Evolutionary conservation across 345 rosid species (phyloP), one percentile per base, ranked within the genome.

Genomic region (Salix brachista): DNA sequence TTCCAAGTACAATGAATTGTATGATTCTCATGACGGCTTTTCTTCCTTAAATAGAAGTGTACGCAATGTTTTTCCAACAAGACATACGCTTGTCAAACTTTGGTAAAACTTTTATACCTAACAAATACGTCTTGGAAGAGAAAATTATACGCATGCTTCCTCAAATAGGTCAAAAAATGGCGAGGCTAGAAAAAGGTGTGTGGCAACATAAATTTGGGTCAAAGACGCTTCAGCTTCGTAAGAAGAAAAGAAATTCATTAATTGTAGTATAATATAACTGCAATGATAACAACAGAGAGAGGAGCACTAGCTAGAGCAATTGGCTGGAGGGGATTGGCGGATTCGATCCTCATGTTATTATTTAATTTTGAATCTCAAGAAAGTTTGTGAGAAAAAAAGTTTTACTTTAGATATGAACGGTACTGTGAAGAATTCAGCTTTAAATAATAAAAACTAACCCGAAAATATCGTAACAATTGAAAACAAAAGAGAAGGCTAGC

Each of bases 191-290:
- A 21, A 44, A 75, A 69, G 18, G 39, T 7, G 39, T 8, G 26
- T 73, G 26, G 65, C n/a, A 14, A 16, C 42, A 19, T 32, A 58
- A 48, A 72, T 87, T 84, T 86, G 71, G 67, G 90, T 89, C 90
- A 89, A 86, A 89, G 89, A 89, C 84, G 88, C 79, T 81, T 80
- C 88, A 82, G 65, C 83, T 48, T 65, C 14, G 32, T 7, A 71
- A 75, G 78, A 58, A 75, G 56, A 70, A 60, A 50, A 18, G 19
- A 9, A 30, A 41, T 18, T 66, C 42, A 42, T 42, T 42, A 17
- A 21, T 36, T 66, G 44, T 66, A 37, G 12, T 18, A 4, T n/a
- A 30, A 30, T 6, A 2, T 30, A 71, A n/a, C 34, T 16, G 13
- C 32, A 9, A 19, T 8, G 11, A 71, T 18, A 25, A 28, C 5